Percentiles rank a stretch among this genome's conserved stretches.
phyloP scores from a whole-genome alignment of 352 stramenopile genomes.

The Pythium sukuiense region DNA sequence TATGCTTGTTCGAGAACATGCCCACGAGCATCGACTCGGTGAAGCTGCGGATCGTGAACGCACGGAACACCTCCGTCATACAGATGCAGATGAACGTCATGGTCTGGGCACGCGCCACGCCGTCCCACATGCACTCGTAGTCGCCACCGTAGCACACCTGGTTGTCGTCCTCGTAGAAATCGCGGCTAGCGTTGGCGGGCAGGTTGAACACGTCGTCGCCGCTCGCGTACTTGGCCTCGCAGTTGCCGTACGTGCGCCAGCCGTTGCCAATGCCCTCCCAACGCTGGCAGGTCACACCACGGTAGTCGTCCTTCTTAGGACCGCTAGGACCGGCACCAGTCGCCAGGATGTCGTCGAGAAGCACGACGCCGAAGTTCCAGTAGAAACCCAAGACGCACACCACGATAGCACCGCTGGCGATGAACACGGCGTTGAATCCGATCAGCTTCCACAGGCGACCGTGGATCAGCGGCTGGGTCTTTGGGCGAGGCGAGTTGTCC shows the following conservation, averaged over 20 bases:
- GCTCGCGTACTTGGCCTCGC: slow-evolving; percentile 25
- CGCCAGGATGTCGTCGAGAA: slow-evolving; percentile 33
- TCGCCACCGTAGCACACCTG: slow-evolving; percentile 33
- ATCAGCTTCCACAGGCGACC: slow-evolving; percentile 35
- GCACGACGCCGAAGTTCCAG: slow-evolving; percentile 35
- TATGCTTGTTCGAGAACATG: slow-evolving; percentile 71
- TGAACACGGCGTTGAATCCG: slow-evolving; percentile 32
- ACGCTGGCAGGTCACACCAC: slow-evolving; percentile 42
- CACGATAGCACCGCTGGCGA: slow-evolving; percentile 25
- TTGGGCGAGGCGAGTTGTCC: slow-evolving; percentile 26
- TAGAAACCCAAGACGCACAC: slow-evolving; percentile 35
- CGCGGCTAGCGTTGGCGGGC: slow-evolving; percentile 18
- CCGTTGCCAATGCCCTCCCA: slow-evolving; percentile 25
- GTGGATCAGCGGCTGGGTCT: slow-evolving; percentile 36
- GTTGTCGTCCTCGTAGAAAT: slow-evolving; percentile 22
- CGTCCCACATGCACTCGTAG: slow-evolving; percentile 42
- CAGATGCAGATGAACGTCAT: slow-evolving; percentile 53
- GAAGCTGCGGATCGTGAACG: slow-evolving; percentile 49
- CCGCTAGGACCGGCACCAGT: slow-evolving; percentile 47
- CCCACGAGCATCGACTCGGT: slow-evolving; percentile 50
- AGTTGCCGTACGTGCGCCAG: slow-evolving; percentile 34
- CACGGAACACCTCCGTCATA: slow-evolving; percentile 46
- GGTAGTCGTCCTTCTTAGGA: slow-evolving; percentile 42
- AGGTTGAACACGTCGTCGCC: slow-evolving; percentile 23
- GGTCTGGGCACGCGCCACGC: slow-evolving; percentile 42